Conservation (phyloP, 208 protist species). For the Trypanosoma lewisi region DNA sequence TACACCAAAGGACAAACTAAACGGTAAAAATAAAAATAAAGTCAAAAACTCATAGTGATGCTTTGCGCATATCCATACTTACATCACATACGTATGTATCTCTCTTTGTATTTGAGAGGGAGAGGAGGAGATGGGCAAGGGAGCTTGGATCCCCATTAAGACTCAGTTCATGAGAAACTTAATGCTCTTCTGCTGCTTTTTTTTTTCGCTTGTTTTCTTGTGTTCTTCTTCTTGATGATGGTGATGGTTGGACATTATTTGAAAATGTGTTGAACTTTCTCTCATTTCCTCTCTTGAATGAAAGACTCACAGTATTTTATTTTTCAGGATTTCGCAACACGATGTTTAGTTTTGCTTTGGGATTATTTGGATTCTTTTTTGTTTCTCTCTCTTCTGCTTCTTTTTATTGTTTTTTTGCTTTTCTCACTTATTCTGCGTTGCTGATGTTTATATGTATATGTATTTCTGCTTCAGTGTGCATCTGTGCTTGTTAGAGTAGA, state of each 20-base stretch:
- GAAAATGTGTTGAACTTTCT: not conserved
- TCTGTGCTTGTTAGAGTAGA: not conserved
- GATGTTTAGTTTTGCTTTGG: not conserved
- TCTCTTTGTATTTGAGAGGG: too few species aligned
- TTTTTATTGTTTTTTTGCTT: not conserved
- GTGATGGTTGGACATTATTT: too few species aligned
- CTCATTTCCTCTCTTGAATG: not conserved
- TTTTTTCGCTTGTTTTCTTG: not conserved
- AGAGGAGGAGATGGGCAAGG: too few species aligned
- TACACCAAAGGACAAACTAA: too few species aligned
- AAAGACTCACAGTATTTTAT: not conserved
- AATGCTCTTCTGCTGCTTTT: too few species aligned
- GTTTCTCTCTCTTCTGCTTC: not conserved
- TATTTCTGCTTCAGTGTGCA: not conserved
- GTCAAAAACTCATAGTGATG: not conserved
- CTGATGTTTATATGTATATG: not conserved
- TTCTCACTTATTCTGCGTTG: not conserved
- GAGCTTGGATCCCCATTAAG: too few species aligned
- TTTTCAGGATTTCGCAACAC: not conserved
- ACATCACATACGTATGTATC: not conserved
- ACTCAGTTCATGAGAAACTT: too few species aligned
- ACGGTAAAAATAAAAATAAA: conserved; percentile 4
- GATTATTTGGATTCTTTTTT: conserved; percentile 1
- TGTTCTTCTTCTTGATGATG: too few species aligned
- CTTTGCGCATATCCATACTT: not conserved